A percentile compares a stretch with the other conserved stretches of the same genome.
Evolutionary conservation across 495 filamentous ascomycete genomes (phyloP).

Genomic region (Aspergillus mulundensis): DNA sequence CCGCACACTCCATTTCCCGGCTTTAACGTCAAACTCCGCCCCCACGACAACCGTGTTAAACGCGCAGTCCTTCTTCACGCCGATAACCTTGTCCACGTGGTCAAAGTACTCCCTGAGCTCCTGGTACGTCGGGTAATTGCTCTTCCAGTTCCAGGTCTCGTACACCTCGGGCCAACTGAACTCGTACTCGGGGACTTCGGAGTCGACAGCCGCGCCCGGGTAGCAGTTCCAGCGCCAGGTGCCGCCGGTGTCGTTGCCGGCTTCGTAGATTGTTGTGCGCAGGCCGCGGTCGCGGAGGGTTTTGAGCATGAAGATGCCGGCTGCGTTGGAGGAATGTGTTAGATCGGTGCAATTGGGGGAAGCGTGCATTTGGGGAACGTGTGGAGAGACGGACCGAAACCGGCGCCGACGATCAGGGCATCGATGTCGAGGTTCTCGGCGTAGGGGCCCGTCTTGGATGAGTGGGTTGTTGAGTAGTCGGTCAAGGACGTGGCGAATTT

Average conservation of each 20-base stretch:
- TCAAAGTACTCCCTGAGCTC: slow-evolving; percentile 54
- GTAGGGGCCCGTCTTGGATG: neutral
- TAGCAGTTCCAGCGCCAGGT: slow-evolving; percentile 54
- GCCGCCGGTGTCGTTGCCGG: slow-evolving; percentile 44
- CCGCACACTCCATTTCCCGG: slow-evolving; percentile 27
- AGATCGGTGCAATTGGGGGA: neutral
- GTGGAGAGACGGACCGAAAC: slow-evolving; percentile 36
- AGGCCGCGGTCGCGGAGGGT: slow-evolving; percentile 33
- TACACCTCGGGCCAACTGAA: slow-evolving; percentile 48
- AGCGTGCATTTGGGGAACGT: slow-evolving; percentile 33
- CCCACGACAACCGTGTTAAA: slow-evolving; percentile 47
- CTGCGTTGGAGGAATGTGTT: neutral
- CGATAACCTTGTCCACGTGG: slow-evolving; percentile 48
- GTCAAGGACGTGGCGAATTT: neutral
- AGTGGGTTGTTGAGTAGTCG: neutral
- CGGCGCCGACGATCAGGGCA: slow-evolving; percentile 32
- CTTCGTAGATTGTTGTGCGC: slow-evolving; percentile 39
- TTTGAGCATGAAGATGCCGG: slow-evolving; percentile 7
- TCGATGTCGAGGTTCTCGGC: slow-evolving; percentile 13
- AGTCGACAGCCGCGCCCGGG: slow-evolving; percentile 49
- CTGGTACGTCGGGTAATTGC: slow-evolving; percentile 45
- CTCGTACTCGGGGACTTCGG: slow-evolving; percentile 48
- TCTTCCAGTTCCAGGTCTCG: slow-evolving; percentile 50
- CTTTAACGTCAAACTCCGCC: slow-evolving; percentile 30
- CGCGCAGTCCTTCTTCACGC: slow-evolving; percentile 47